Evolutionary conservation across 108 stramenopile genomes (phyloP).

Genomic region (Discostella stelligeroides): DNA sequence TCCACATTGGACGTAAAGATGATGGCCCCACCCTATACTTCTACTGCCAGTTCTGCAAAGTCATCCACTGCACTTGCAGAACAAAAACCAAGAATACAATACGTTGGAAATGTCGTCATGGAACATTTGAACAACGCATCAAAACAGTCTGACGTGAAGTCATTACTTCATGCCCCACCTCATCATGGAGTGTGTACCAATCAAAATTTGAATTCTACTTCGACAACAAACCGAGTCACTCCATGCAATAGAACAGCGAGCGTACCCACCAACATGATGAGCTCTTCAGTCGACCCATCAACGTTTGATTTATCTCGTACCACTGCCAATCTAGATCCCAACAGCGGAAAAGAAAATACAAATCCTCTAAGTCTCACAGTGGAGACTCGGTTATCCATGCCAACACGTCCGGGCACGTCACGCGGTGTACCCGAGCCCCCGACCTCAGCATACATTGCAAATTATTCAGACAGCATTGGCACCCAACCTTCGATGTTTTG

Average conservation of each 20-base stretch:
- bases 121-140: constrained; percentile 1
- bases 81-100: constrained; percentile 5
- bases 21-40: too few species aligned
- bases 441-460: constrained; percentile 9
- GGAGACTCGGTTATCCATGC: constrained; percentile 26
- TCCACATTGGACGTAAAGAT: not conserved
- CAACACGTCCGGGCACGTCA: constrained; percentile 36
- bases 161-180: constrained; percentile 14
- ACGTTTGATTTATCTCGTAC: not conserved
- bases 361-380: constrained; percentile 10
- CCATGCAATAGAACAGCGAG: not conserved
- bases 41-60: not conserved
- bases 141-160: constrained; percentile 3
- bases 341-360: constrained; percentile 12
- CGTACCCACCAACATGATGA: not conserved
- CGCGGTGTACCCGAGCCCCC: constrained; percentile 11
- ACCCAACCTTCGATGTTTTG: constrained; percentile 21
- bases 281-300: not conserved
- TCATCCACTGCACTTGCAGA: not conserved
- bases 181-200: constrained; percentile 12
- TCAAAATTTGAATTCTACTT: not conserved
- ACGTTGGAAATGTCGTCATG: constrained; percentile 18
- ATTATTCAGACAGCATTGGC: constrained; percentile 8
- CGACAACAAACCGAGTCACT: not conserved
- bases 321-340: not conserved